Base-by-base conservation (phyloP, 257 asterid genomes). In the Solanum lignicaule region DNA sequence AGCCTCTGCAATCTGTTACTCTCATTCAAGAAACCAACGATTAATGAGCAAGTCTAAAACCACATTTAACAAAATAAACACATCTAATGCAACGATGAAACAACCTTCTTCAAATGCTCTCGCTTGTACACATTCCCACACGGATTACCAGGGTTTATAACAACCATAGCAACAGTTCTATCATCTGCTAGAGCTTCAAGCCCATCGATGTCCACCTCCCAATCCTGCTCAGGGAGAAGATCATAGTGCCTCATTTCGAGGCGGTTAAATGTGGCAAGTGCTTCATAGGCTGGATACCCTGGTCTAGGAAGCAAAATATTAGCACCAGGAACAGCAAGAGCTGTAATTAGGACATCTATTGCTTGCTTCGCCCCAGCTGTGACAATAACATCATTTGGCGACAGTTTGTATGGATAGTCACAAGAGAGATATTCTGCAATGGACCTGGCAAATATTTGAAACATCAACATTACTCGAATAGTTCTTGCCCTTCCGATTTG, bases 101-200 rank as follows among this genome's bases (percentile, higher is more conserved):
- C 71, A 39, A 95, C 98, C 95, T 93, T 92, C 20, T 91, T 91
- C 87, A 95, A 84, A 89, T 94, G 98, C 52, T 93, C 92, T 62
- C 38, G 60, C 27, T 88, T 74, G 92, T 88, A 93, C 83, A 95
- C 95, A 91, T 85, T 93, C 73, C 98, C 98, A 91, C 96, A 93
- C 1, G 98, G 98, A 88, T 94, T 95, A 29, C 98, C 96, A 2
- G 98, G 98, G 87, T 95, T 95, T 88, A 91, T 88, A 13, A 95
- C 89, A 84, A 92, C 95, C 89, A 95, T 90, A 11, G 96, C 98
- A 84, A 95, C 94, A 9, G 98, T 93, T 13, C 89, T 93, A 41
- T 93, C 94, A 88, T 95, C 94, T 4, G 95, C 98, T 36, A 93
- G 90, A 73, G 95, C 90, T 88, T 94, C 95, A 5, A 95, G 86